phyloP scores from a whole-genome alignment of 202 grass and related monocot species.

The Hordeum pubiflorum region DNA sequence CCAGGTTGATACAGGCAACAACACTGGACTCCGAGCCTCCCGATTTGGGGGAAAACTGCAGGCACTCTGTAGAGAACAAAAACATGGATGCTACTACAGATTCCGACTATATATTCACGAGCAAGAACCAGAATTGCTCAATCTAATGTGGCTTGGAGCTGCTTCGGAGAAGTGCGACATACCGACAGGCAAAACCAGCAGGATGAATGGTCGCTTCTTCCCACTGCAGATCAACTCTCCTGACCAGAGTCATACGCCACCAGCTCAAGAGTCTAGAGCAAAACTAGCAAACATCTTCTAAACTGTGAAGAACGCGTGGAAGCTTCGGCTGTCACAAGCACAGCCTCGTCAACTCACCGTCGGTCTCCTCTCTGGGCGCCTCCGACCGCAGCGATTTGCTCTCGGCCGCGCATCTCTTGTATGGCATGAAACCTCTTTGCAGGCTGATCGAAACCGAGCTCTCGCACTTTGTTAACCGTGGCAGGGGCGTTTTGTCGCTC shows the following conservation, averaged over 20 bases:
- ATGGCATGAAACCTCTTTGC: slow-evolving; percentile 55
- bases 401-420: slow-evolving; percentile 51
- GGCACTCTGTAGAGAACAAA: not conserved
- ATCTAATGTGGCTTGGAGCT: not conserved
- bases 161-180: slow-evolving; percentile 9
- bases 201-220: not conserved
- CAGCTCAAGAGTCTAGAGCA: slow-evolving; percentile 27
- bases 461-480: slow-evolving; percentile 27
- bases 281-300: slow-evolving; percentile 23
- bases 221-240: slow-evolving; percentile 4
- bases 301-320: not conserved
- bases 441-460: slow-evolving; percentile 35
- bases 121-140: slow-evolving; percentile 25
- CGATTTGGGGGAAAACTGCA: slow-evolving; percentile 23
- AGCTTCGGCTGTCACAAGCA: slow-evolving; percentile 40
- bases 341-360: slow-evolving; percentile 55
- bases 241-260: not conserved
- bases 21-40: slow-evolving; percentile 11
- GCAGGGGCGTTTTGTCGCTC: not conserved
- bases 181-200: not conserved
- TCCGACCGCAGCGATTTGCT: slow-evolving; percentile 29
- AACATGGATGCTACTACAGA: slow-evolving; percentile 11
- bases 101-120: slow-evolving; percentile 22
- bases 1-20: slow-evolving; percentile 15
- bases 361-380: slow-evolving; percentile 30